Evolutionary conservation across 1,284 basidiomycete species (phyloP).

Genomic region (Pseudozyma thailandica): DNA sequence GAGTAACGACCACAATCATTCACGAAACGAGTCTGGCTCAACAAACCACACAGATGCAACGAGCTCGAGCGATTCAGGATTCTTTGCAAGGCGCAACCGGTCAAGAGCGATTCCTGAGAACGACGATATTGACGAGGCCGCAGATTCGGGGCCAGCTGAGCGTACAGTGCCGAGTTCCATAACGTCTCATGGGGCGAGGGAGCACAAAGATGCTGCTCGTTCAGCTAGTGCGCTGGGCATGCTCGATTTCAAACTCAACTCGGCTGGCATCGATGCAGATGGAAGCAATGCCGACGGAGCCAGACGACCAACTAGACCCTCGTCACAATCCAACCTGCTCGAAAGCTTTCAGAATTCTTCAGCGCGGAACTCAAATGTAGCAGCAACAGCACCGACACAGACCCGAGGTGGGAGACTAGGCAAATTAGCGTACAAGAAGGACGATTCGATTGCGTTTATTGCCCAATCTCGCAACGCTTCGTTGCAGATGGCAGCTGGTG

Average conservation of each 20-base stretch:
- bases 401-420: constrained; percentile 37
- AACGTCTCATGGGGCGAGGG: not conserved
- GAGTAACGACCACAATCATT: constrained; percentile 4
- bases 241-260: constrained; percentile 17
- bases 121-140: constrained; percentile 6
- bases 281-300: not conserved
- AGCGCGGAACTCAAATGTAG: not conserved
- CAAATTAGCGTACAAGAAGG: constrained; percentile 50
- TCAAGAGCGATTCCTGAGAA: constrained; percentile 9
- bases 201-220: constrained; percentile 4
- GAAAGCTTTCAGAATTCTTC: constrained; percentile 1
- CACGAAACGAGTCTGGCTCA: constrained; percentile 20
- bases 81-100: constrained; percentile 28
- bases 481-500: constrained; percentile 8
- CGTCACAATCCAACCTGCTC: constrained; percentile 27
- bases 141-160: not conserved
- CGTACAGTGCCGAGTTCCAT: not conserved
- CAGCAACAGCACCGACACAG: constrained; percentile 5
- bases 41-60: constrained; percentile 22
- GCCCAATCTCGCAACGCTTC: constrained; percentile 35
- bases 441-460: constrained; percentile 39
- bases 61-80: constrained; percentile 26
- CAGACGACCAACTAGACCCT: constrained; percentile 15
- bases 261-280: not conserved
- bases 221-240: constrained; percentile 25